Evolutionary conservation across 1,139 yeast genomes (phyloP), one percentile per base, ranked within the genome.

Genomic region (Kodamaea plutei): DNA sequence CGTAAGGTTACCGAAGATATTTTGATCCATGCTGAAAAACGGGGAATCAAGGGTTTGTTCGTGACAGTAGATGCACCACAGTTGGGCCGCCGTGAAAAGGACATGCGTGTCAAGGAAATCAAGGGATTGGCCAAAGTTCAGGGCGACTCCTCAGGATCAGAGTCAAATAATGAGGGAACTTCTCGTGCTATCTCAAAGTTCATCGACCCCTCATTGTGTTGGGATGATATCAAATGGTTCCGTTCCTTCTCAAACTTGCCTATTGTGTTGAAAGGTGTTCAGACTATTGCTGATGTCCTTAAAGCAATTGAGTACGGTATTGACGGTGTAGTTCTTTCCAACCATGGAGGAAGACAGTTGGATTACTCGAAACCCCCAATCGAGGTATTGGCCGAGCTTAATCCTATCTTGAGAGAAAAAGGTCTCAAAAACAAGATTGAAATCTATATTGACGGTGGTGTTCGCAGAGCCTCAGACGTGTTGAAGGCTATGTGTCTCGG

Each of bases 11-110:
- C 91, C 23, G 62, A 64, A 28, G 56, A 65, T 21, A 67, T 84
- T 44, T 77, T 85, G 16, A 67, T 69, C 42, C 82, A 81, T 44
- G 94, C 93, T 1, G 95, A 83, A 54, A 49, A 60, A 28, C 60
- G 87, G 29, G 95, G 95, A 0, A 67, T 83, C 48, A 80, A 79
- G 48, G 95, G 89, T 1, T 64, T 87, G 14, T 84, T 84, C 52
- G 76, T 87, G 33, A 87, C 95, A 0, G 96, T 88, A 4, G 97
- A 89, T 61, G 96, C 96, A 1, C 96, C 96, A 4, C 87, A 85
- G 42, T 69, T 88, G 36, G 97, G 97, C n/a, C 76, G 94, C 44
- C 76, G 97, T 45, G 96, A 89, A 55, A 70, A 76, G 41, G 85
- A 79, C 44, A 54, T 60, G 74, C 52, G 76, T 32, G 58, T 62